A percentile compares a stretch with the other conserved stretches of the same genome.
These are phyloP conservation scores for Cairneyella variabilis DNA, from an alignment of 495 filamentous ascomycete species.

Conservation along the genomic window DNA sequence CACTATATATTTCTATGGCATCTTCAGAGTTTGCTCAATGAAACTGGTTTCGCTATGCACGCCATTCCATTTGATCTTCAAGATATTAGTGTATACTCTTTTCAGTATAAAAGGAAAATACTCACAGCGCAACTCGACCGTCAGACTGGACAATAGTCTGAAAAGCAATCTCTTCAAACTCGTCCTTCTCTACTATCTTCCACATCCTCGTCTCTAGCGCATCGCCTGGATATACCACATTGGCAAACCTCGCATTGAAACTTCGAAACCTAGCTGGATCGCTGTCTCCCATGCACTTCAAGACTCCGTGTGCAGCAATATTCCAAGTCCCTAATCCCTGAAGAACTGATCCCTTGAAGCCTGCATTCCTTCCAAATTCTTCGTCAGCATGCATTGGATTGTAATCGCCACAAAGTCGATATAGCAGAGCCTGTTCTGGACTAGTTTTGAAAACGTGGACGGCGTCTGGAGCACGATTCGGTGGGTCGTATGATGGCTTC, in stretches of 20 bases:
- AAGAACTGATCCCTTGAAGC: slow-evolving; percentile 28
- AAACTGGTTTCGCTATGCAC: background rate
- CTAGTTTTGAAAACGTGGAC: slow-evolving; percentile 25
- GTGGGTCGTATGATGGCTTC: slow-evolving; percentile 16
- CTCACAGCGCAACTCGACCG: slow-evolving; percentile 26
- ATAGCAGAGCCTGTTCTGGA: slow-evolving; percentile 27
- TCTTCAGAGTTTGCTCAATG: background rate
- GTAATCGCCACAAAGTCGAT: slow-evolving; percentile 32
- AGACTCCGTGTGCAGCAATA: slow-evolving; percentile 29
- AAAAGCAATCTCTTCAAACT: slow-evolving; percentile 26
- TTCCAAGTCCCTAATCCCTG: slow-evolving; percentile 33
- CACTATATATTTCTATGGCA: slow-evolving; percentile 13
- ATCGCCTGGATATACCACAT: slow-evolving; percentile 32
- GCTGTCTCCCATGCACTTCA: slow-evolving; percentile 24
- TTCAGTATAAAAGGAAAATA: background rate
- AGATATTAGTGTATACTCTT: background rate
- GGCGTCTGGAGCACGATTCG: slow-evolving; percentile 25
- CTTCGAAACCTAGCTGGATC: slow-evolving; percentile 24
- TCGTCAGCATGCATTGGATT: slow-evolving; percentile 33
- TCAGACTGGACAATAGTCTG: slow-evolving; percentile 28
- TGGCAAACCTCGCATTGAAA: slow-evolving; percentile 29
- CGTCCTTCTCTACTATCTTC: slow-evolving; percentile 22
- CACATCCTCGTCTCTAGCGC: slow-evolving; percentile 30
- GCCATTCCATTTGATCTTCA: slow-evolving; percentile 6
- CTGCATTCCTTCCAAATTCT: slow-evolving; percentile 24